Evolutionary conservation across 2,329 filamentous ascomycete species (phyloP).

Genomic region (Fusarium dlaminii): DNA sequence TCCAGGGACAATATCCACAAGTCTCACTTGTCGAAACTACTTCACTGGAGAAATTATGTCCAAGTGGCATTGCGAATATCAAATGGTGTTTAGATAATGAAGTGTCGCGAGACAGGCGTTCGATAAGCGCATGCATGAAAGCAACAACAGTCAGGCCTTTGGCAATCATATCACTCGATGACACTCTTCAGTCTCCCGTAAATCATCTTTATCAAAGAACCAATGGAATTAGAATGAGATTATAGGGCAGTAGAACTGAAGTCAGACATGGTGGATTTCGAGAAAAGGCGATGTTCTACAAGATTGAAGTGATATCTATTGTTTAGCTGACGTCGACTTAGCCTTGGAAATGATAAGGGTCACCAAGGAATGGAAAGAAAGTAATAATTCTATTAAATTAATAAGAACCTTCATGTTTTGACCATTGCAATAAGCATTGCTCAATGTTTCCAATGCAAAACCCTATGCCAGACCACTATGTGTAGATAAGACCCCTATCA

Average conservation of each 20-base stretch:
- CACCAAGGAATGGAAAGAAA: background rate
- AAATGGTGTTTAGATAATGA: background rate
- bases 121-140: background rate
- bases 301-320: background rate
- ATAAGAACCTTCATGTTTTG: background rate
- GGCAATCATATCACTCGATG: no score
- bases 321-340: background rate
- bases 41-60: background rate
- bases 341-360: no score
- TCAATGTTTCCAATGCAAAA: background rate
- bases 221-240: rapidly evolving
- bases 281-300: background rate
- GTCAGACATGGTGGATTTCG: no score
- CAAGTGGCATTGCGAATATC: no score
- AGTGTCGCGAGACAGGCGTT: background rate
- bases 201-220: rapidly evolving
- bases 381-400: no score
- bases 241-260: background rate
- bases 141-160: background rate
- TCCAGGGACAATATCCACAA: background rate
- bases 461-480: background rate
- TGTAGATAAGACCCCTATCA: background rate
- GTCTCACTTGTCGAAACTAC: no score
- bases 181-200: background rate
- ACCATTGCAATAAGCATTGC: rapidly evolving